Base-by-base conservation (phyloP, 2,329 filamentous ascomycete genomes). In the Coccinonectria pachysandricola region DNA sequence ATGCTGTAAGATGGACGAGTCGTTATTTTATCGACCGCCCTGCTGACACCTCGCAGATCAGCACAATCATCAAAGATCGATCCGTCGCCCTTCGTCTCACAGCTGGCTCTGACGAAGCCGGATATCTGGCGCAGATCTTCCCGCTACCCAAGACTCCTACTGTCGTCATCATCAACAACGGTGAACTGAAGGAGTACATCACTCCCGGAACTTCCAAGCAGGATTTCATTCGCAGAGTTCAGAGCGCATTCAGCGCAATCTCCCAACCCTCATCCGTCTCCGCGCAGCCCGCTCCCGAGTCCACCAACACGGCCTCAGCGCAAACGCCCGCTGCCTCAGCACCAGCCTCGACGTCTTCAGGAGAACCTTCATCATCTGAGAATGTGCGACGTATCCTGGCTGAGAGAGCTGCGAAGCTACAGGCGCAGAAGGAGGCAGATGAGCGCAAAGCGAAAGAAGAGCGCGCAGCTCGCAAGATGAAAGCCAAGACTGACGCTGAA, bases 51-150 rank as follows among this genome's bases (percentile, higher is more conserved):
- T 10, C 43, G 12, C 36, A 79, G 72, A 48, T 80, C 27, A 64
- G 60, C 27, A 55, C 58, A 27, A 46, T 74, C 15, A 62, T 91
- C 31, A 56, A 62, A 14, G 59, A 66, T 18, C 71, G 76, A 45
- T 71, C 83, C 3, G 64, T 95, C 12, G 58, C 79, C 6, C 62
- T 95, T 12, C 72, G 78, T 26, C 63, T 95, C 12, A 56, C 65
- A 17, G 74, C 77, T 11, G 82, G 78, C 12, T 86, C 81, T 2
- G 71, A 80, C 39, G 86, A 94, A 59, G 85, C 85, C 7, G 75
- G 71, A 5, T 92, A 85, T 45, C 64, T 96, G 9, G 71, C 77
- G 7, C 82, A 83, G 23, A 82, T 94, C 45, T 92, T 84, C 44
- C 82, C 84, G 0, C 61, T 94, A n/a, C 69, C 73, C 1, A 74